These are phyloP conservation scores for Didymella sp. DNA, from an alignment of 2,329 filamentous ascomycete genomes.

Conservation along the genomic window DNA sequence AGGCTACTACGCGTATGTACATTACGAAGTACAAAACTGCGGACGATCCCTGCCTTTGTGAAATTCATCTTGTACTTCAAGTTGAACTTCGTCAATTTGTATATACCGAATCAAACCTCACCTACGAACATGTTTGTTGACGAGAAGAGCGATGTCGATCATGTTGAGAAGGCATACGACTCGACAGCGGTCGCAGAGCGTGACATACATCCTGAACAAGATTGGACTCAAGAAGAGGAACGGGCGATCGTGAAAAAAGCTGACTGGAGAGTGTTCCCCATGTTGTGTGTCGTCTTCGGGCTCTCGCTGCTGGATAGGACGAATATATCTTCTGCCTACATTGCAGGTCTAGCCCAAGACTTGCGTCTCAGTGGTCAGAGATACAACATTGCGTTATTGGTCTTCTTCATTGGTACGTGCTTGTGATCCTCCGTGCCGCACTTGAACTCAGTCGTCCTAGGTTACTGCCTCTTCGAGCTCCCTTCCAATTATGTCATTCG, in stretches of 20 bases:
- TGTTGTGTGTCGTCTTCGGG: constrained; percentile 44
- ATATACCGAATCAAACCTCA: neutral
- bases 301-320: constrained; percentile 36
- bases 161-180: constrained; percentile 23
- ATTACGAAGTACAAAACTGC: constrained; percentile 12
- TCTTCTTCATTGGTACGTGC: constrained; percentile 37
- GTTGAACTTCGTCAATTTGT: neutral
- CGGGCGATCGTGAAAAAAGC: constrained; percentile 39
- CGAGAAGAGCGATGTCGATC: constrained; percentile 21
- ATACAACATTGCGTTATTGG: constrained; percentile 42
- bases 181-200: neutral
- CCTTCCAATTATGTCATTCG: constrained; percentile 44
- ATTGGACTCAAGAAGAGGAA: constrained; percentile 45
- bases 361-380: constrained; percentile 26
- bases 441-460: constrained; percentile 9
- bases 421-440: too few species aligned
- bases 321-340: constrained; percentile 35
- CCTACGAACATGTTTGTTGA: constrained; percentile 9
- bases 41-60: neutral
- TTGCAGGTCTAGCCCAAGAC: constrained; percentile 28
- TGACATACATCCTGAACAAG: constrained; percentile 22
- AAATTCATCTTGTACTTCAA: neutral
- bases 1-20: too few species aligned
- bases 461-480: constrained; percentile 42
- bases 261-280: constrained; percentile 43